Percentiles rank a stretch among this genome's conserved stretches.
phyloP scores from a whole-genome alignment of 2,329 filamentous ascomycete genomes.

The Aspergillus puulaauensis region DNA sequence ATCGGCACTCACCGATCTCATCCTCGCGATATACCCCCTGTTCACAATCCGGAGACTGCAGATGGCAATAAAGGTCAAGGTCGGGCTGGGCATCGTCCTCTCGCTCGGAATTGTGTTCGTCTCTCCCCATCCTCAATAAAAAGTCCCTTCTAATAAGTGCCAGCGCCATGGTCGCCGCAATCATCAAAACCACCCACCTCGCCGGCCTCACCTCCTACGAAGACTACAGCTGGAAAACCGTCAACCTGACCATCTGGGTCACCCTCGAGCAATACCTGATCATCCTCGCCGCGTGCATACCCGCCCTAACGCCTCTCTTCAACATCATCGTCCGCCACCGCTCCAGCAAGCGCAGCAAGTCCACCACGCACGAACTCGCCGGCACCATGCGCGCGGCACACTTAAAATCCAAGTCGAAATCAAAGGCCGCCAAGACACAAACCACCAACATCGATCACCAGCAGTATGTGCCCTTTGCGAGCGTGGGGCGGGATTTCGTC shows the following conservation, averaged over 20 bases:
- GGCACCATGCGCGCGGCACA: not conserved
- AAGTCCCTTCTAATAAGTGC: not conserved
- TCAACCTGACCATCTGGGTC: slow-evolving; percentile 13
- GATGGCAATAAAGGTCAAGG: slow-evolving; percentile 14
- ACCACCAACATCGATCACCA: not conserved
- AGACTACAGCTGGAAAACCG: slow-evolving; percentile 11
- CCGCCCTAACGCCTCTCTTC: slow-evolving; percentile 10
- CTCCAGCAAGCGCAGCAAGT: not conserved
- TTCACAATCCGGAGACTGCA: slow-evolving; percentile 12
- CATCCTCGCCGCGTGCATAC: slow-evolving; percentile 15
- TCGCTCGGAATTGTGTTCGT: slow-evolving; percentile 16
- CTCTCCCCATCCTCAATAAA: not conserved
- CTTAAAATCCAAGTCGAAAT: not conserved
- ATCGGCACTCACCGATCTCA: slow-evolving; percentile 10
- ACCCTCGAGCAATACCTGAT: slow-evolving; percentile 16
- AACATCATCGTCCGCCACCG: slow-evolving; percentile 7
- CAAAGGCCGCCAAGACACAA: not conserved
- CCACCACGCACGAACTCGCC: not conserved
- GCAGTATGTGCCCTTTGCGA: slow-evolving; percentile 7
- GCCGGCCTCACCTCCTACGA: not conserved
- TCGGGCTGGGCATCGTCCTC: slow-evolving; percentile 13
- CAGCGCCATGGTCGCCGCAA: slow-evolving; percentile 17
- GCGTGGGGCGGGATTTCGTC: slow-evolving; percentile 6
- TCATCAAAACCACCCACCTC: slow-evolving; percentile 14
- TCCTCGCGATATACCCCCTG: slow-evolving; percentile 13